phyloP scores from a whole-genome alignment of 2,329 filamentous ascomycete genomes.

The Stemphylium beticola region DNA sequence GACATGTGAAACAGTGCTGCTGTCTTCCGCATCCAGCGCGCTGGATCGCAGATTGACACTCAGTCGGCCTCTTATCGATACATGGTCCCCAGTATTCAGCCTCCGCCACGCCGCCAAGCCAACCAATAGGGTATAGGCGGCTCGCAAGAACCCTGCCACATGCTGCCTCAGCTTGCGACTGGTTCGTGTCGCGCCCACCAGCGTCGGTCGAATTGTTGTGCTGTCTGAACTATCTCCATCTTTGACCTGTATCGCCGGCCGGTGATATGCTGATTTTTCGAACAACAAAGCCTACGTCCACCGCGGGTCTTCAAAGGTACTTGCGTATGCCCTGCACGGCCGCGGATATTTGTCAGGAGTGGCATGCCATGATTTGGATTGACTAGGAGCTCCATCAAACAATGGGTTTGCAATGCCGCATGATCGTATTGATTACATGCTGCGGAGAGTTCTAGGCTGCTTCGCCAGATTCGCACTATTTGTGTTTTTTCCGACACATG shows the following conservation, averaged over 20 bases:
- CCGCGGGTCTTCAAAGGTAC: not conserved
- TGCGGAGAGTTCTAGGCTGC: too few relatives aligned
- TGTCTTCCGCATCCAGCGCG: constrained; percentile 5
- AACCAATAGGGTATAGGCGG: not conserved
- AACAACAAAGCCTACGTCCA: not conserved
- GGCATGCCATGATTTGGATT: not conserved
- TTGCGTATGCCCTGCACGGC: constrained; percentile 4
- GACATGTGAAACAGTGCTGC: constrained; percentile 3
- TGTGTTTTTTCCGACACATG: not conserved
- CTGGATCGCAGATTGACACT: constrained; percentile 20
- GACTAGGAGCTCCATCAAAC: not conserved
- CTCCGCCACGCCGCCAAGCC: constrained; percentile 3
- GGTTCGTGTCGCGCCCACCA: not conserved
- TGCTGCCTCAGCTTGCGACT: constrained; percentile 13
- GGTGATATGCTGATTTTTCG: not conserved
- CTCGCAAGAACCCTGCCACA: constrained; percentile 18
- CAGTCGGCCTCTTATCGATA: constrained; percentile 17
- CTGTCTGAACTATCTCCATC: not conserved
- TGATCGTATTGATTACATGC: not conserved
- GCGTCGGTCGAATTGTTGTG: not conserved
- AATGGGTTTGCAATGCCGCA: not conserved
- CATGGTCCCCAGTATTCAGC: constrained; percentile 15
- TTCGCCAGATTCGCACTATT: not conserved
- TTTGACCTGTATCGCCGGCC: not conserved
- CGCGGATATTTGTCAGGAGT: constrained; percentile 6